Conservation (phyloP, 2,329 filamentous ascomycete genomes). For the Amauroascus niger region DNA sequence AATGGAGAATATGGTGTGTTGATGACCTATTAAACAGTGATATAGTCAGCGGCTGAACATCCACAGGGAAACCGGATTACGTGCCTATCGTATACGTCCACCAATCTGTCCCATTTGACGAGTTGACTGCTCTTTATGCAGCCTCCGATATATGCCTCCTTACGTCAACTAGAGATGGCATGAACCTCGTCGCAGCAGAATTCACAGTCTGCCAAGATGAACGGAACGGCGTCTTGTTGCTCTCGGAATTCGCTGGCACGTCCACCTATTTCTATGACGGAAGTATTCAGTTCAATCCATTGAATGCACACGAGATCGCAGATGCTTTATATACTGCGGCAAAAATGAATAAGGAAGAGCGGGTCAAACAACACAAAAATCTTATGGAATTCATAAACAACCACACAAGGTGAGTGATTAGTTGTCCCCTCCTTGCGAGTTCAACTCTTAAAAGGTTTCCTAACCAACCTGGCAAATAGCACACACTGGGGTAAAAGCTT, state of each 20-base stretch:
- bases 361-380: slow-evolving; percentile 70
- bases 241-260: slow-evolving; percentile 92
- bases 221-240: slow-evolving; percentile 79
- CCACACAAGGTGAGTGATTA: slow-evolving; percentile 61
- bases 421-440: background rate
- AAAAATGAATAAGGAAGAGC: slow-evolving; percentile 74
- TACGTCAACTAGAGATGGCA: slow-evolving; percentile 83
- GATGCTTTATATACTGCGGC: slow-evolving; percentile 79
- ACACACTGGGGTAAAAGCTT: slow-evolving; percentile 15
- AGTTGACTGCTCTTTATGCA: slow-evolving; percentile 85
- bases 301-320: slow-evolving; percentile 86
- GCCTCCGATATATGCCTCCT: slow-evolving; percentile 81
- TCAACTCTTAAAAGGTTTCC: background rate
- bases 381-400: slow-evolving; percentile 82
- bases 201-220: slow-evolving; percentile 87
- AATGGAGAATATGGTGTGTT: slow-evolving; percentile 70
- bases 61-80: slow-evolving; percentile 70
- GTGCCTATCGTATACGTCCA: slow-evolving; percentile 96
- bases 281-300: slow-evolving; percentile 83
- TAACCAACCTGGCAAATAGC: background rate
- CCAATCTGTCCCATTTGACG: slow-evolving; percentile 84
- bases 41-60: background rate
- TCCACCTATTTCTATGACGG: slow-evolving; percentile 74
- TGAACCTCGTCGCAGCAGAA: slow-evolving; percentile 97
- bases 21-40: background rate